phyloP scores from a whole-genome alignment of 306 rosid genomes.

The Urtica urens region DNA sequence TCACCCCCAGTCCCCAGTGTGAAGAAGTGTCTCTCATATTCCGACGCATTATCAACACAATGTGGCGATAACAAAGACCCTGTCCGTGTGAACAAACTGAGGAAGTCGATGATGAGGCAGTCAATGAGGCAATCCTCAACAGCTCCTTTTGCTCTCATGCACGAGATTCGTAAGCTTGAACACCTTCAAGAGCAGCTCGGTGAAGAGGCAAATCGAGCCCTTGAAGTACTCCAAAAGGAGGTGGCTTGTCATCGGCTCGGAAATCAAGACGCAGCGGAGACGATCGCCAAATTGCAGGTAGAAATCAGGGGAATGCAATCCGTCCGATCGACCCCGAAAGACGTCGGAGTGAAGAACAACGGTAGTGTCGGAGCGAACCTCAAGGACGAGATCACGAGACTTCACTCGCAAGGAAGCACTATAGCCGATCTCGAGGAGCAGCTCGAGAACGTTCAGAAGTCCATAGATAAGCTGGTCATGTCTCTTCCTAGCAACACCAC shows the following conservation, averaged over 20 bases:
- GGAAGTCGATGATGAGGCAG: conserved; percentile 63
- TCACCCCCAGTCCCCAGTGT: conserved; percentile 46
- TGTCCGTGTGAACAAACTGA: conserved; percentile 38
- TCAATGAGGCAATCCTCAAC: conserved; percentile 88
- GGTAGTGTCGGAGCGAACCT: conserved; percentile 93
- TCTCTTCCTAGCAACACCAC: conserved; percentile 70
- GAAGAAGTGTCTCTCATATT: conserved; percentile 83
- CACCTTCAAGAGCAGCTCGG: conserved; percentile 98
- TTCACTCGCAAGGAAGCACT: conserved; percentile 96
- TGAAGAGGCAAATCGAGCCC: conserved; percentile 93
- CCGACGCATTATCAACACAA: conserved; percentile 47
- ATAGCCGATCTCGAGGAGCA: conserved; percentile 95
- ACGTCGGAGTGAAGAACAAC: conserved; percentile 68
- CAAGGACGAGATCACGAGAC: conserved; percentile 93
- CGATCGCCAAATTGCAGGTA: conserved; percentile 89
- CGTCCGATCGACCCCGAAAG: conserved; percentile 46
- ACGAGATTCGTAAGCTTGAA: conserved; percentile 98
- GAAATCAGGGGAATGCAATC: conserved; percentile 89
- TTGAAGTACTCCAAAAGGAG: conserved; percentile 92
- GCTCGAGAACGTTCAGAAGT: conserved; percentile 95
- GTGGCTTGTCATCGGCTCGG: conserved; percentile 98
- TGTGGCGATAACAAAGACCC: conserved; percentile 34
- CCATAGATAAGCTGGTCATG: conserved; percentile 96
- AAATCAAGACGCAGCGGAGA: conserved; percentile 98
- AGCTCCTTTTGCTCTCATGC: conserved; percentile 96